phyloP scores from a whole-genome alignment of 1,284 basidiomycete species.

The Ceratorhiza oryzae-sativae region DNA sequence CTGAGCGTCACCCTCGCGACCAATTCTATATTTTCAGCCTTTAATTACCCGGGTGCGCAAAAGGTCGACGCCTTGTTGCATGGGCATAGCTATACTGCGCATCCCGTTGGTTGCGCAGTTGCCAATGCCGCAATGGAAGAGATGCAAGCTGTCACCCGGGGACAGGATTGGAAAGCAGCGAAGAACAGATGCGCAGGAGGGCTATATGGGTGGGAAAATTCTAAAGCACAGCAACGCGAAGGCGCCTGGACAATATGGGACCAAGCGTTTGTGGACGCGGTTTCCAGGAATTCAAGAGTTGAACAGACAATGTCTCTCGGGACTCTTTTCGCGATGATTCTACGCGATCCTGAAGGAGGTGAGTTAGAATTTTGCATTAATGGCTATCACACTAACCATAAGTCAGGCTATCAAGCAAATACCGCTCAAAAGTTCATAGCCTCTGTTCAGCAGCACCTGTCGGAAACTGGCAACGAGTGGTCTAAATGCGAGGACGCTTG shows the following conservation, averaged over 20 bases:
- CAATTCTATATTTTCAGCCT: conserved; percentile 79
- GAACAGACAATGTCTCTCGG: conserved; percentile 87
- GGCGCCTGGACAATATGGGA: conserved; percentile 89
- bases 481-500: conserved; percentile 88
- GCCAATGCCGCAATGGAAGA: conserved; percentile 81
- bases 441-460: conserved; percentile 52
- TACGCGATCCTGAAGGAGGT: conserved; percentile 69
- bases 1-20: conserved; percentile 86
- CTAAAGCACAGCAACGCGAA: background rate
- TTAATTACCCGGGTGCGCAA: conserved; percentile 63
- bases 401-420: conserved; percentile 77
- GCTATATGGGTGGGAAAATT: background rate
- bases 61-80: conserved; percentile 91
- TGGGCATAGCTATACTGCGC: conserved; percentile 95
- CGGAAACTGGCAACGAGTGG: conserved; percentile 54
- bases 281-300: conserved; percentile 68
- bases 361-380: conserved; percentile 47
- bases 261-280: conserved; percentile 66
- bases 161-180: conserved; percentile 65
- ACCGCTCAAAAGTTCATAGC: conserved; percentile 69
- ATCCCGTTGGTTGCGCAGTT: conserved; percentile 90
- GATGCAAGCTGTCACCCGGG: conserved; percentile 60
- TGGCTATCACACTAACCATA: conserved; percentile 12
- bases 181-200: conserved; percentile 56
- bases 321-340: conserved; percentile 83